Evolutionary conservation across 176 grass and related monocot genomes (phyloP).

Genomic region (Eragrostis nindensis): DNA sequence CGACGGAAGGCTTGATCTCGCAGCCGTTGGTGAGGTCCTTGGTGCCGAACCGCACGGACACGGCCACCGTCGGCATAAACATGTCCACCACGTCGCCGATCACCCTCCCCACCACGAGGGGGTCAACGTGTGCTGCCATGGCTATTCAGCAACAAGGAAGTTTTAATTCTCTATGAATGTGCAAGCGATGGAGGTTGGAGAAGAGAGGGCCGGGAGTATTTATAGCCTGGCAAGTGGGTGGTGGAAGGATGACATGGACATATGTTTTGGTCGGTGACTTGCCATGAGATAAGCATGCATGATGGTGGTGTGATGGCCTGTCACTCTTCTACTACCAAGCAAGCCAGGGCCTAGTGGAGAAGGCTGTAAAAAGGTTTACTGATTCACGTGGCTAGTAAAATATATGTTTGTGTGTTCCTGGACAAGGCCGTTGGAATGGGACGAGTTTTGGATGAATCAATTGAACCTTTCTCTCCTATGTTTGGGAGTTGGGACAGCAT

Average conservation of each 20-base stretch:
- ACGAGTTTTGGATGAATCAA: no score
- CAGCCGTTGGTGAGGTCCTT: conserved; percentile 72
- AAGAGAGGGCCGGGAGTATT: conserved; percentile 2
- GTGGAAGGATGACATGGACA: conserved; percentile 49
- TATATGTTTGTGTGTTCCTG: no score
- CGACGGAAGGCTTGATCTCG: conserved; percentile 59
- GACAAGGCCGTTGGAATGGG: no score
- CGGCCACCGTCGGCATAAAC: conserved; percentile 63
- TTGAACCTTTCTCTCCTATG: no score
- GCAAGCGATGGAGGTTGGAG: not conserved
- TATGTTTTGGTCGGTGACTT: conserved; percentile 17
- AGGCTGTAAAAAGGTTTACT: not conserved
- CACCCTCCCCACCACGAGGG: conserved; percentile 76
- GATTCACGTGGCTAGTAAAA: no score
- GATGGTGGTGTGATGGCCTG: conserved; percentile 21
- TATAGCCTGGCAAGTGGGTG: conserved; percentile 34
- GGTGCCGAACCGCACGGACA: conserved; percentile 60
- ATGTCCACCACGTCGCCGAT: conserved; percentile 79
- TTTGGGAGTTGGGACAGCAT: no score
- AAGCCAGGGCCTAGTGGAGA: not conserved
- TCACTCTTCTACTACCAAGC: not conserved
- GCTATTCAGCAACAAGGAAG: not conserved
- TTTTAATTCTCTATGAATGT: not conserved
- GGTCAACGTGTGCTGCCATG: conserved; percentile 58
- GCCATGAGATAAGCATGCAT: conserved; percentile 43